Conservation (phyloP, 306 rosid species). For the Trifolium fragiferum region DNA sequence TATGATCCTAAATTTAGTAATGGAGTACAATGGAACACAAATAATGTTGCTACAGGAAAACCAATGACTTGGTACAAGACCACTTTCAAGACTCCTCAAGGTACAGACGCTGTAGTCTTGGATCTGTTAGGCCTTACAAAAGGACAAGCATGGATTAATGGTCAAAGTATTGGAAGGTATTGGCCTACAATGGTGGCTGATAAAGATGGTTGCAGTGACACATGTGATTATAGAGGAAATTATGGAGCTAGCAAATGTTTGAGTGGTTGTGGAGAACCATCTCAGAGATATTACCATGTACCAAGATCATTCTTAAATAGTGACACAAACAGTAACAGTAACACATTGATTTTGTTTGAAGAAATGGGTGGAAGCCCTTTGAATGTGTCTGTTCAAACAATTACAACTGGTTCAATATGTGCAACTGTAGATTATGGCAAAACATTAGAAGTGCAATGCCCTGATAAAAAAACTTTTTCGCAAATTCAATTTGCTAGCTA, state of each 20-base stretch:
- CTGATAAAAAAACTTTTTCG: not conserved
- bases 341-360: not conserved
- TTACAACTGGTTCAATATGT: not conserved
- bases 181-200: not conserved
- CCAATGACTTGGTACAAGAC: not conserved
- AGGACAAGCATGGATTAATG: not conserved
- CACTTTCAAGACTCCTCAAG: not conserved
- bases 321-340: no score
- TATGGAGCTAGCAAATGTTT: not conserved
- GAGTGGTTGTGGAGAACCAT: not conserved
- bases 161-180: not conserved
- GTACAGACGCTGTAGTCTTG: not conserved
- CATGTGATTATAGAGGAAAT: not conserved
- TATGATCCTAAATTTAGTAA: not conserved
- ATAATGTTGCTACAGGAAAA: not conserved
- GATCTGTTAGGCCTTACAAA: not conserved
- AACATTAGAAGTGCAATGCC: not conserved
- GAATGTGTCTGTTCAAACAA: not conserved
- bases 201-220: not conserved
- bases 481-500: not conserved
- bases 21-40: not conserved
- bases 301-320: not conserved
- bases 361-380: not conserved
- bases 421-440: not conserved
- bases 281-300: not conserved